Conservation (phyloP, 2,329 filamentous ascomycete genomes). For the Colletotrichum agaves region DNA sequence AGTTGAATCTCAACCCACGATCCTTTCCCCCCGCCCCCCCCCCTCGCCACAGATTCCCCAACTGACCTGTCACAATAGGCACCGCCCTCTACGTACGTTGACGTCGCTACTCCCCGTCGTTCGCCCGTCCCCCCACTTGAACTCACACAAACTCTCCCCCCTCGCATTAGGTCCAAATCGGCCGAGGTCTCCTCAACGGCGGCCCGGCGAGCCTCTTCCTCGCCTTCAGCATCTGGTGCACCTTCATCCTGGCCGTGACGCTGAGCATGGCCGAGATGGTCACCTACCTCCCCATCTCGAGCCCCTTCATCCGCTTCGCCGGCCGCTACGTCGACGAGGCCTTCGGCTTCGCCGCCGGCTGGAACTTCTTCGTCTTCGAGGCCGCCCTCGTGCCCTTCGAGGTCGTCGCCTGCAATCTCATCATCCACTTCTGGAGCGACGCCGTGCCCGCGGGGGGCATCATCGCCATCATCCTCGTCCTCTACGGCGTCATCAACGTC, state of each 20-base stretch:
- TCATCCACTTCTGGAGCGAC: slow-evolving; percentile 72
- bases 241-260: slow-evolving; percentile 69
- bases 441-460: slow-evolving; percentile 68
- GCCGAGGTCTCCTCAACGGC: slow-evolving; percentile 66
- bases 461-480: slow-evolving; percentile 63
- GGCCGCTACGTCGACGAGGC: slow-evolving; percentile 80
- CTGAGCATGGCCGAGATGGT: slow-evolving; percentile 80
- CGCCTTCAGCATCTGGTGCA: slow-evolving; percentile 71
- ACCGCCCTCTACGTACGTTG: slow-evolving; percentile 36
- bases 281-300: slow-evolving; percentile 79
- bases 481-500: slow-evolving; percentile 71
- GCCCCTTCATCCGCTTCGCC: slow-evolving; percentile 82
- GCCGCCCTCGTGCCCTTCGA: slow-evolving; percentile 75
- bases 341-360: slow-evolving; percentile 77
- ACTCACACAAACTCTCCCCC: slow-evolving; percentile 29
- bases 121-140: neutral
- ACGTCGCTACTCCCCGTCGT: neutral
- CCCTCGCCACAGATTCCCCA: too few relatives aligned
- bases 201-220: slow-evolving; percentile 68
- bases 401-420: slow-evolving; percentile 71
- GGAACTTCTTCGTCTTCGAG: slow-evolving; percentile 80
- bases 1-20: slow-evolving; percentile 62
- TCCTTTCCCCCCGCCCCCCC: too few relatives aligned
- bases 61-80: slow-evolving; percentile 15
- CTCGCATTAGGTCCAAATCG: slow-evolving; percentile 61